Evolutionary conservation across 371 early-diverging fungal genomes (phyloP), one percentile per base, ranked within the genome.

Genomic region (Chytridium lagenaria): DNA sequence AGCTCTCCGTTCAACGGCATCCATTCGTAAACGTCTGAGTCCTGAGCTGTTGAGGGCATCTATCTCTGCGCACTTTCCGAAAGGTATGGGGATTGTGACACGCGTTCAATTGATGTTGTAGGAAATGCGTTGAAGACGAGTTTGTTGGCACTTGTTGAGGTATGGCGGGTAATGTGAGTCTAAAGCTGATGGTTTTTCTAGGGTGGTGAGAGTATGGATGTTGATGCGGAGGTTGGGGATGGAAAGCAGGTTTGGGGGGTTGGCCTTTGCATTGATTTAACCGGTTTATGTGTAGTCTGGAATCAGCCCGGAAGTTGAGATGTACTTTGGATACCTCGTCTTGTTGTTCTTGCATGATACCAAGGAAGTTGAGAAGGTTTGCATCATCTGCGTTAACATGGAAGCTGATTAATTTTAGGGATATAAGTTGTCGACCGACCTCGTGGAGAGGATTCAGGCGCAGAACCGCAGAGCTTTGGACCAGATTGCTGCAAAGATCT

Each of bases 381-480:
- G 69, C 31, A 10, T 34, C 1, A 0, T 3, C 49, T 33, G 51
- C 49, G 31, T 34, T 5, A 59, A 23, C 34, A 7, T 10, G 10
- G 22, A 30, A 16, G 23, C 2, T 59, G 23, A n/a, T 66, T 15
- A 12, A 23, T 30, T 3, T 59, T 78, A 92, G 93, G 93, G 94
- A 49, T 82, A 88, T 33, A 80, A 84, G 61, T 78, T 95, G 50
- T 86, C 94, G 1, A 85, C 86, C 28, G 84, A 81, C 22, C 83
- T 92, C 0, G 88, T 94, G 39, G 81, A 85, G 23, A 80, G 78
- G 49, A 84, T 93, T 39, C 83, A 86, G 68, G 77, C 80, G 2
- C 77, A 90, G 61, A 96, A 97, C 84, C 90, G 96, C 71, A 89
- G 97, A 78, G 94, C 95, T 0, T 70, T 96, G 77, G 98, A 98